These are phyloP conservation scores for Capsella bursapastoris DNA, from an alignment of 345 rosid species.

Conservation along the genomic window DNA sequence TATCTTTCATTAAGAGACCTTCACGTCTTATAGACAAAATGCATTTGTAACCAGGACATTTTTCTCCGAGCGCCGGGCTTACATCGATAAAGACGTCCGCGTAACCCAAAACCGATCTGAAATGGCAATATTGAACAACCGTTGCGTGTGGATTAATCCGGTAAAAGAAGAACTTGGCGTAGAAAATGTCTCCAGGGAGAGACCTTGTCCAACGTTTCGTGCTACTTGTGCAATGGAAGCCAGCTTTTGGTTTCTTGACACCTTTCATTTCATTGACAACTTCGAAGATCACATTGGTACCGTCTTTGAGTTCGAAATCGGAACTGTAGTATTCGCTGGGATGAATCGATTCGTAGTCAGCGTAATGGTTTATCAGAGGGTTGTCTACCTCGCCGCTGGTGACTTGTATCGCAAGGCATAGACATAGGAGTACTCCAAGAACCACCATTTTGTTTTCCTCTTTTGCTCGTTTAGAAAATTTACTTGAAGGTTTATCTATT, in stretches of 20 bases:
- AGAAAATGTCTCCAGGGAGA: conserved; percentile 43
- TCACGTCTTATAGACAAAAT: conserved; percentile 39
- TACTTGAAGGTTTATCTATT: neutral
- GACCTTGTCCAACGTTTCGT: conserved; percentile 22
- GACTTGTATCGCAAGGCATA: conserved; percentile 33
- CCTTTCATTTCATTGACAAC: conserved; percentile 41
- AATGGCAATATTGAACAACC: conserved; percentile 38
- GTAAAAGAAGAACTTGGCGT: conserved; percentile 37
- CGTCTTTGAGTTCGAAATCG: conserved; percentile 40
- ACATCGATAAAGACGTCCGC: conserved; percentile 11
- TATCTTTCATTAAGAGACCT: conserved; percentile 43
- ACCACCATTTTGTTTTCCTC: conserved; percentile 9
- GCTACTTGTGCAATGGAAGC: conserved; percentile 30
- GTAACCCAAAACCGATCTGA: conserved; percentile 39
- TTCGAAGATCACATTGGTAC: conserved; percentile 44
- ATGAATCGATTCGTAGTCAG: conserved; percentile 39
- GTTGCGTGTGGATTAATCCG: conserved; percentile 30
- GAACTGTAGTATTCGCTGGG: conserved; percentile 46
- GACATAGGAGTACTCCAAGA: conserved; percentile 22
- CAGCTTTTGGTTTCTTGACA: conserved; percentile 46
- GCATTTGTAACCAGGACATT: conserved; percentile 32
- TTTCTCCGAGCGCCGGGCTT: conserved; percentile 33
- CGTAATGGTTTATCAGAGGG: conserved; percentile 38
- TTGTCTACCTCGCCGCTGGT: conserved; percentile 16
- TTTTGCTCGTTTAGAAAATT: neutral